A percentile compares a stretch with the other conserved stretches of the same genome.
These are phyloP conservation scores for Trichoderma simmonsii DNA, from an alignment of 2,329 filamentous ascomycete species.

Conservation along the genomic window DNA sequence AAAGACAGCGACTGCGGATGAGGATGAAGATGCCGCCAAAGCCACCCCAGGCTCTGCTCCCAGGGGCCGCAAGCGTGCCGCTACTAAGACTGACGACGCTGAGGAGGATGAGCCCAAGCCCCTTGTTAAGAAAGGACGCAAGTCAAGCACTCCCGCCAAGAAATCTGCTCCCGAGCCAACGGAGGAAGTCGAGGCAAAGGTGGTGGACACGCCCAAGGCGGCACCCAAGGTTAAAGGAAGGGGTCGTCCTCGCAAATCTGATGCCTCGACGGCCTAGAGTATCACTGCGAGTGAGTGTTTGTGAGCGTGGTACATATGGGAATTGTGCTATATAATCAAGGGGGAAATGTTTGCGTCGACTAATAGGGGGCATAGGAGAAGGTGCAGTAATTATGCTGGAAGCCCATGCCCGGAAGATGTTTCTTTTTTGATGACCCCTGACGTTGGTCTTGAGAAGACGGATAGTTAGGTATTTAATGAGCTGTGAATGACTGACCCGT, in stretches of 20 bases:
- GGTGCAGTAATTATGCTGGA: not conserved
- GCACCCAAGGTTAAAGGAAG: slow-evolving; percentile 3
- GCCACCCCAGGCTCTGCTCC: slow-evolving; percentile 13
- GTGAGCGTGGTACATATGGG: not conserved
- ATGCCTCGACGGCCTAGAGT: not conserved
- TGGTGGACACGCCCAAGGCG: not conserved
- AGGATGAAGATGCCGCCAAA: slow-evolving; percentile 22
- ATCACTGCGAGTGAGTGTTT: not conserved
- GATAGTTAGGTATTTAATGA: not conserved
- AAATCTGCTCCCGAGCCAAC: slow-evolving; percentile 2
- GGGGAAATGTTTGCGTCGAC: not conserved
- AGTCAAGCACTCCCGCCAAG: not conserved
- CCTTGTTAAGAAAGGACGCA: slow-evolving; percentile 31
- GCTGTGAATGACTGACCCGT: not conserved
- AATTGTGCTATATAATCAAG: not conserved
- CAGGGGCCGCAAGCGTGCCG: slow-evolving; percentile 19
- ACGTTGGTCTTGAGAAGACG: not conserved
- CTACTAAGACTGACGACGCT: slow-evolving; percentile 20
- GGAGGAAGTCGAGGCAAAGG: slow-evolving; percentile 1
- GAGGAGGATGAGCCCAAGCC: slow-evolving; percentile 22
- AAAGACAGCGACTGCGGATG: slow-evolving; percentile 13
- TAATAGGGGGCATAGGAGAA: not conserved
- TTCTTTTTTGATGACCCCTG: not conserved
- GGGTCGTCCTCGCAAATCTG: slow-evolving; percentile 29
- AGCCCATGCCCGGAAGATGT: not conserved